Conservation (phyloP, 768 basidiomycete genomes). For the Boletus pseudo-olivaceus region DNA sequence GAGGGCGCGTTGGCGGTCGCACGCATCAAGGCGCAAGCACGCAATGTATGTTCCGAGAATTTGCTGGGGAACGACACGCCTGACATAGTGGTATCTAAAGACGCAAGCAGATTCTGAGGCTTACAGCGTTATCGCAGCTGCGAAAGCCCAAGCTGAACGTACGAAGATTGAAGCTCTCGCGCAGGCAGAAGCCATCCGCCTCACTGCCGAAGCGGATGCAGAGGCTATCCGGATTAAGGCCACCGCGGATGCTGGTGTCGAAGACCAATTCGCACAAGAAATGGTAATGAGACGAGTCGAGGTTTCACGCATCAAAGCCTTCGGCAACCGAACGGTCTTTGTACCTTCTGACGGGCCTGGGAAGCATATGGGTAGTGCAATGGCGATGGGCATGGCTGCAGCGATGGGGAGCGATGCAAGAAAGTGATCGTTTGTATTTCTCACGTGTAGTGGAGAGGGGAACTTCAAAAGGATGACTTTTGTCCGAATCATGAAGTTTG, state of each 20-base stretch:
- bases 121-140: constrained; percentile 68
- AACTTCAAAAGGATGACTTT: too few relatives aligned
- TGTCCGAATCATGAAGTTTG: too few relatives aligned
- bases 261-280: constrained; percentile 67
- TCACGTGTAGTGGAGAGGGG: not conserved
- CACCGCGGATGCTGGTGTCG: constrained; percentile 55
- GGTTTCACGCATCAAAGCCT: constrained; percentile 58
- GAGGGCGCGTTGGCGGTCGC: constrained; percentile 76
- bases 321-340: constrained; percentile 66
- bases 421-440: constrained; percentile 5
- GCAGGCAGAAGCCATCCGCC: constrained; percentile 70
- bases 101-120: constrained; percentile 75
- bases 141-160: constrained; percentile 67
- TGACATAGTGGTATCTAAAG: constrained; percentile 28
- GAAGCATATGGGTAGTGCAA: constrained; percentile 54
- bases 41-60: constrained; percentile 35
- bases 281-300: constrained; percentile 72
- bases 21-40: constrained; percentile 67
- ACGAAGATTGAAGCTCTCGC: constrained; percentile 72
- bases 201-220: constrained; percentile 74
- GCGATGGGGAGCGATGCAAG: constrained; percentile 46
- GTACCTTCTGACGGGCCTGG: constrained; percentile 62
- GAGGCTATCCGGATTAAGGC: constrained; percentile 64
- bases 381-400: constrained; percentile 70
- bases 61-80: not conserved